phyloP scores from a whole-genome alignment of 805 yeast genomes.

The Pichia rugopelliculosa region DNA sequence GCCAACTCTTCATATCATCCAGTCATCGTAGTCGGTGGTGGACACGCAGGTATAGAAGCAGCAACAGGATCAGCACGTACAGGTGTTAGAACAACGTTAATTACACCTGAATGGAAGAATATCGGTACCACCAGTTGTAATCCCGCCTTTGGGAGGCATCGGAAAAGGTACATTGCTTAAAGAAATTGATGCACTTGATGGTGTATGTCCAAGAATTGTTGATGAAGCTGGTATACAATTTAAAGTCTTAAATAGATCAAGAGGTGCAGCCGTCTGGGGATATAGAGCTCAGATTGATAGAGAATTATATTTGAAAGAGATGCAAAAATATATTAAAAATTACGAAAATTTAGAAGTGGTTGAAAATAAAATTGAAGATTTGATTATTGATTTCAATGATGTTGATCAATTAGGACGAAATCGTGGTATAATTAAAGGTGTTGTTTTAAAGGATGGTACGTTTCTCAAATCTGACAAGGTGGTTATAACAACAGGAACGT shows the following conservation, averaged over 20 bases:
- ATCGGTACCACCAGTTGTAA: slow-evolving; percentile 96
- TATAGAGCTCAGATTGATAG: slow-evolving; percentile 96
- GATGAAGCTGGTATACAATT: slow-evolving; percentile 92
- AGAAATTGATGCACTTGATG: slow-evolving; percentile 96
- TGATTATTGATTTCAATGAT: slow-evolving; percentile 44
- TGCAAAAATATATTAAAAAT: slow-evolving; percentile 59
- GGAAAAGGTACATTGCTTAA: slow-evolving; percentile 91
- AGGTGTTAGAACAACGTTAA: slow-evolving; percentile 61
- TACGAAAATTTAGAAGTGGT: slow-evolving; percentile 52
- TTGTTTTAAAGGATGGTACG: slow-evolving; percentile 60
- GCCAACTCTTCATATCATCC: slow-evolving; percentile 30
- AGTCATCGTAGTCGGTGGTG: slow-evolving; percentile 91
- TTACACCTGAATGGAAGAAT: slow-evolving; percentile 69
- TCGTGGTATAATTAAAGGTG: slow-evolving; percentile 55
- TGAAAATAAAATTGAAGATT: slow-evolving; percentile 79
- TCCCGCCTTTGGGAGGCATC: slow-evolving; percentile 95
- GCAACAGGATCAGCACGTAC: slow-evolving; percentile 87
- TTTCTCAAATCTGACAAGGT: slow-evolving; percentile 57
- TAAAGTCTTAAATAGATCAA: slow-evolving; percentile 73
- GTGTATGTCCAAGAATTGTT: slow-evolving; percentile 78
- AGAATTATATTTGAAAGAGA: slow-evolving; percentile 62
- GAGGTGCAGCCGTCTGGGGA: slow-evolving; percentile 98
- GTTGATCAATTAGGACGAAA: slow-evolving; percentile 32
- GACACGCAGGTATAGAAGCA: slow-evolving; percentile 99
- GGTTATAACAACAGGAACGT: slow-evolving; percentile 93